These are phyloP conservation scores for Phytopythium ostracodes DNA, from an alignment of 352 stramenopile species.

Conservation along the genomic window DNA sequence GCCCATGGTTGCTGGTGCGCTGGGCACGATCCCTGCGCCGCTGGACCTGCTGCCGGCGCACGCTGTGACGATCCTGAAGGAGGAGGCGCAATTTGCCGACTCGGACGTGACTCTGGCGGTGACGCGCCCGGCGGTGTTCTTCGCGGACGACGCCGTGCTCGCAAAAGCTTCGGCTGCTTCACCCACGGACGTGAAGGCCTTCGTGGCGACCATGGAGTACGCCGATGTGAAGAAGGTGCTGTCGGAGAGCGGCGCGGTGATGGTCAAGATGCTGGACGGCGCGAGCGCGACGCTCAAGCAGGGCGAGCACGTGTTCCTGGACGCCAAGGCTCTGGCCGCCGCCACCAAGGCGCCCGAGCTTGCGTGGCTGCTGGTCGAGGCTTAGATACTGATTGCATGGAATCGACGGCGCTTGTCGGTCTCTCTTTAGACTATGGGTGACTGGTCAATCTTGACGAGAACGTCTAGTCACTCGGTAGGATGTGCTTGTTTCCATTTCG, in stretches of 20 bases:
- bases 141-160: constrained; percentile 45
- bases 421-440: neutral
- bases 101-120: constrained; percentile 67
- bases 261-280: constrained; percentile 34
- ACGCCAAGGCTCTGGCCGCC: constrained; percentile 64
- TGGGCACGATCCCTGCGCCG: constrained; percentile 61
- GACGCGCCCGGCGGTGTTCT: constrained; percentile 68
- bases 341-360: constrained; percentile 32
- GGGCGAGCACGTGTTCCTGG: constrained; percentile 67
- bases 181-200: constrained; percentile 45
- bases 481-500: neutral
- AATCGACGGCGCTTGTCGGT: too few relatives aligned
- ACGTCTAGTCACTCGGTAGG: neutral
- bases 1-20: constrained; percentile 44
- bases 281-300: constrained; percentile 45
- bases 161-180: constrained; percentile 36
- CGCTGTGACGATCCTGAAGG: constrained; percentile 64
- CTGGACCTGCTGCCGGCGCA: constrained; percentile 51
- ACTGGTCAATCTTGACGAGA: too few relatives aligned
- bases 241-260: constrained; percentile 26
- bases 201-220: constrained; percentile 79
- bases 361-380: constrained; percentile 38
- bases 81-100: constrained; percentile 66
- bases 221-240: constrained; percentile 61
- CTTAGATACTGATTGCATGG: constrained; percentile 6